Base-by-base conservation (phyloP, 495 filamentous ascomycete genomes). In the Margaritispora aquatica region DNA sequence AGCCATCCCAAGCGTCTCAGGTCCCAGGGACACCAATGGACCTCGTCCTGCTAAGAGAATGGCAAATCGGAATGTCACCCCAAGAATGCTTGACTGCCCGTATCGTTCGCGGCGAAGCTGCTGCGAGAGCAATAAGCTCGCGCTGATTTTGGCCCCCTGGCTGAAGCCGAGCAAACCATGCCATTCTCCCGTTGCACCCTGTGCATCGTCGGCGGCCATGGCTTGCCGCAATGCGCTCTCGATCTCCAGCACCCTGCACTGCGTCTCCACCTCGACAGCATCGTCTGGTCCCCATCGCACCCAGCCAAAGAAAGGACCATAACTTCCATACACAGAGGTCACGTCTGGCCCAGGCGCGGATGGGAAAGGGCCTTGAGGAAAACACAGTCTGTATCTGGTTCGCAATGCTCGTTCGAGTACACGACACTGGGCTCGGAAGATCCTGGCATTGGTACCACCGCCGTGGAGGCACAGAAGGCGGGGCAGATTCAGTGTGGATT, bases 71-170 rank as follows among this genome's bases (percentile, higher is more conserved):
- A 57, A 57, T 13, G n/a, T n/a, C n/a, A n/a, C n/a, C n/a, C n/a
- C n/a, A n/a, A n/a, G n/a, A n/a, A n/a, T n/a, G n/a, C n/a, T n/a
- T n/a, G n/a, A n/a, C n/a, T n/a, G n/a, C n/a, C n/a, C n/a, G n/a
- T n/a, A n/a, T n/a, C n/a, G n/a, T n/a, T n/a, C n/a, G n/a, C n/a
- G n/a, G n/a, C n/a, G n/a, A n/a, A n/a, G n/a, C 21, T 58, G 56
- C 48, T 58, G 56, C 3, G 4, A 17, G 21, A 62, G 70, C 22
- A 78, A 66, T 58, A 78, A 8, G 65, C 77, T 82, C 21, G 77
- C 80, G 8, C 75, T 68, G 38, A 87, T 44, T 70, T 86, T 86
- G 19, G 83, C 86, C 21, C 86, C 85, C 69, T 89, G 75, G 34
- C 69, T 73, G 60, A 78, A 78, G 1, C 74, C 86, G 58, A 89